A percentile compares a stretch with the other conserved stretches of the same genome.
Conservation (phyloP, 2,329 filamentous ascomycete genomes). For the Aspergillus sp. region DNA sequence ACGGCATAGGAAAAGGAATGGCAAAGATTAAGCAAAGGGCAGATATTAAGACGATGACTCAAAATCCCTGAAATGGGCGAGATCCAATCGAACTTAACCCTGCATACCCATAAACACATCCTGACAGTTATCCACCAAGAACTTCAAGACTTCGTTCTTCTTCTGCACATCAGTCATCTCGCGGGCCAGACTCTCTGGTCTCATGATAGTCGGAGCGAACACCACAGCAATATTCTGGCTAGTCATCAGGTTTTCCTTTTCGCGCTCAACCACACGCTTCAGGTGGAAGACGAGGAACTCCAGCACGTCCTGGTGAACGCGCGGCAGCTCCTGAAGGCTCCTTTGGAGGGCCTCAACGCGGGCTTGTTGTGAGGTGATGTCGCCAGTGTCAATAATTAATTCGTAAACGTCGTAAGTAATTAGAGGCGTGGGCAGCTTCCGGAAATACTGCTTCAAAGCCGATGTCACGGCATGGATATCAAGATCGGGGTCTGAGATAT, state of each 20-base stretch:
- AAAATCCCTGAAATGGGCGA: not conserved
- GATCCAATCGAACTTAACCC: constrained; percentile 9
- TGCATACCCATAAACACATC: constrained; percentile 62
- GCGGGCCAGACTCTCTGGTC: constrained; percentile 79
- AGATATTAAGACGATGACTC: too few species aligned
- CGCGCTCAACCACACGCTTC: constrained; percentile 74
- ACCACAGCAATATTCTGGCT: constrained; percentile 94
- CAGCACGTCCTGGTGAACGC: constrained; percentile 79
- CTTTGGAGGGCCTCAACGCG: constrained; percentile 67
- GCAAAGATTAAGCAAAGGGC: too few species aligned
- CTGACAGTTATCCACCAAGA: constrained; percentile 84
- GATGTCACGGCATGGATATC: constrained; percentile 97
- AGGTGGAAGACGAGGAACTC: constrained; percentile 95
- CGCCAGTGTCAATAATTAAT: constrained; percentile 66
- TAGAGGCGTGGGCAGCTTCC: constrained; percentile 81
- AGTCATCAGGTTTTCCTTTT: constrained; percentile 90
- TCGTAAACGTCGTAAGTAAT: constrained; percentile 94
- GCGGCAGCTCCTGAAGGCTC: constrained; percentile 73
- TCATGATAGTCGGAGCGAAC: constrained; percentile 96
- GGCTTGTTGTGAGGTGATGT: constrained; percentile 60
- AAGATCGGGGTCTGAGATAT: constrained; percentile 87
- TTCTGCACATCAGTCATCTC: constrained; percentile 95
- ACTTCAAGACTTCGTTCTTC: constrained; percentile 89
- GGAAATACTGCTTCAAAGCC: constrained; percentile 95
- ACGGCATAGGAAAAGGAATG: too few species aligned